Evolutionary conservation across 1,139 yeast genomes (phyloP), one percentile per base, ranked within the genome.

Genomic region (Hemisphaericaspora xylanilytica): DNA sequence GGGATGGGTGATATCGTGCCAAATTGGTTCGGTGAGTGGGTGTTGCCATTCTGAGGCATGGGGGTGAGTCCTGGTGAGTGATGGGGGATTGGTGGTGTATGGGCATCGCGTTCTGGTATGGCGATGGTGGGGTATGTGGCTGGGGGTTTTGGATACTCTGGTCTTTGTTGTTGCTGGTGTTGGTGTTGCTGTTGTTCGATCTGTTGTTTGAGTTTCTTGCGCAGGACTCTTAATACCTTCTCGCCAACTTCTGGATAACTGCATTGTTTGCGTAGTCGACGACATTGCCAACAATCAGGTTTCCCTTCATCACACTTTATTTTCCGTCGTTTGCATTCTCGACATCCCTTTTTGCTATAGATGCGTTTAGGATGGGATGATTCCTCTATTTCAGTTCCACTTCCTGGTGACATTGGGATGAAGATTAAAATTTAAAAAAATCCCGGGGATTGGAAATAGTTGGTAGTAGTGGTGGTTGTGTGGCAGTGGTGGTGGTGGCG

Each of bases 281-380:
- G 48, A 45, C 73, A 67, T 44, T 65, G 70, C 70, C 76, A 65
- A 50, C 87, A 80, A 32, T 55, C 56, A 1, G 85, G 85, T 45
- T 77, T 76, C 1, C 65, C 66, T 50, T 80, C 87, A 52, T 80
- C 85, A 53, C 86, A 80, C 53, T 66, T 67, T 38, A 67, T 65
- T 41, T 67, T 67, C 13, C 73, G 52, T 37, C 73, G 51, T 41
- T 67, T 67, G 42, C 73, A 67, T 45, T 67, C 73, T 34, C 64
- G 50, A 45, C 73, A 67, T 1, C 73, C 73, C 16, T 56, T 58
- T 38, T 64, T 67, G 45, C 67, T 61, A 44, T 67, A 67, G 21
- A 57, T 40, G 27, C 53, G 29, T 26, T 49, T 49, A 14, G 38
- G 35, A 16, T 36, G 39, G 16, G 42, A 17, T n/a, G n/a, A n/a